These are phyloP conservation scores for Malania oleifera DNA, from an alignment of 164 flowering plant species.

Conservation along the genomic window DNA sequence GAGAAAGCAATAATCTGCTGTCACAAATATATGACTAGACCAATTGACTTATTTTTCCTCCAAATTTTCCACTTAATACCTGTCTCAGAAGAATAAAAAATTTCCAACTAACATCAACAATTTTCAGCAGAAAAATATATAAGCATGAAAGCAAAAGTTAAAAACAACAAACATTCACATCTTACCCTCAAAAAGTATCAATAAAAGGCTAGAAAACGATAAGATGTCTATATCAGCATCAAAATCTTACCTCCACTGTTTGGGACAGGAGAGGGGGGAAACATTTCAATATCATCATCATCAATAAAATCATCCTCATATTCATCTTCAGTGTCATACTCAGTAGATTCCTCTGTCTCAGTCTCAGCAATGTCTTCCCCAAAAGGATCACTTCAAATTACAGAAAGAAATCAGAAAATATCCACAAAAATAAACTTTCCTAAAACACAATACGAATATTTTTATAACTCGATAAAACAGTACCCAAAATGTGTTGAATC, in stretches of 20 bases:
- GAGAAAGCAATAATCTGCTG: no score
- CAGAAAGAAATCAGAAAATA: constrained; percentile 23
- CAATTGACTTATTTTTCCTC: no score
- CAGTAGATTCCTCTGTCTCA: constrained; percentile 50
- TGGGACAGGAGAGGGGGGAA: constrained; percentile 37
- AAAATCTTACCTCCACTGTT: constrained; percentile 72
- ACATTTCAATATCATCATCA: constrained; percentile 40
- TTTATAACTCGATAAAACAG: no score
- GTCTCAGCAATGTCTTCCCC: constrained; percentile 62
- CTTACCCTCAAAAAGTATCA: neutral
- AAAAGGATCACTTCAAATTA: constrained; percentile 43
- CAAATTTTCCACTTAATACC: no score
- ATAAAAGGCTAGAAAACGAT: neutral
- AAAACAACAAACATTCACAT: neutral
- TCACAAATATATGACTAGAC: no score
- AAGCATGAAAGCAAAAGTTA: neutral
- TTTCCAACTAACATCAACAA: no score
- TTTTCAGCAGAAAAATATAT: no score
- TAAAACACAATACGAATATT: neutral
- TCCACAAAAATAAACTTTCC: neutral
- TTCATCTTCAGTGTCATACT: constrained; percentile 40
- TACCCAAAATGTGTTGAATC: no score
- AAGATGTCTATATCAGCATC: neutral
- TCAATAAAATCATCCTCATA: constrained; percentile 49
- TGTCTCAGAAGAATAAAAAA: no score